A percentile compares a stretch with the other conserved stretches of the same genome.
These are phyloP conservation scores for Apiotrichum brassicae DNA, from an alignment of 1,284 basidiomycete genomes.

Conservation along the genomic window DNA sequence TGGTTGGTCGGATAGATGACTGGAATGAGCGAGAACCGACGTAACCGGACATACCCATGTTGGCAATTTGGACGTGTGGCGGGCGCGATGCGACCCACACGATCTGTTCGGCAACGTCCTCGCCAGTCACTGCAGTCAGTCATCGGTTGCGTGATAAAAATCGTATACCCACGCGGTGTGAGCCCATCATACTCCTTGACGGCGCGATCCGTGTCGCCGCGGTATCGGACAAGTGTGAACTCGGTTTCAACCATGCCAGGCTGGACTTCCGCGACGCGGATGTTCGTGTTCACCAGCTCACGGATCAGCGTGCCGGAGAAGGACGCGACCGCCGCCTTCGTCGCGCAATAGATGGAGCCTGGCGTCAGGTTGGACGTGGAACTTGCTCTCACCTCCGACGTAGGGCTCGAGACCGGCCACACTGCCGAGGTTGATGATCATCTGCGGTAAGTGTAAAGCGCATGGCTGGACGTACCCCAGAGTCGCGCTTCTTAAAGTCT, in stretches of 20 bases:
- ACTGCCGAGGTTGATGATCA: constrained; percentile 93
- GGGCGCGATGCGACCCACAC: constrained; percentile 55
- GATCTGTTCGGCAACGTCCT: constrained; percentile 93
- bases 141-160: background rate
- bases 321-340: constrained; percentile 65
- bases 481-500: constrained; percentile 83
- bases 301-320: constrained; percentile 77
- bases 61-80: constrained; percentile 16
- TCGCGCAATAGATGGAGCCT: constrained; percentile 53
- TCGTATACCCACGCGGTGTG: constrained; percentile 41
- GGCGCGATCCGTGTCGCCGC: constrained; percentile 72
- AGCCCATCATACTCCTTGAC: constrained; percentile 85
- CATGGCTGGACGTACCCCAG: constrained; percentile 51
- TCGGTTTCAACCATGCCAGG: constrained; percentile 53
- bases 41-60: constrained; percentile 24
- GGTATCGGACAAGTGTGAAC: constrained; percentile 82
- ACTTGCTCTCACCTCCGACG: constrained; percentile 56
- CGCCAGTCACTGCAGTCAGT: constrained; percentile 47
- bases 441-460: constrained; percentile 39
- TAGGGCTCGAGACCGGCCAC: constrained; percentile 89
- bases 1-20: constrained; percentile 40
- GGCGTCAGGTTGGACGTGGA: background rate
- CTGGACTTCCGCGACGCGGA: constrained; percentile 85
- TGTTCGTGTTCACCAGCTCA: constrained; percentile 81
- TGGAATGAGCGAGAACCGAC: constrained; percentile 1